A percentile compares a stretch with the other conserved stretches of the same genome.
phyloP scores from a whole-genome alignment of 2,329 filamentous ascomycete species.

The Microcyclosporella mali region DNA sequence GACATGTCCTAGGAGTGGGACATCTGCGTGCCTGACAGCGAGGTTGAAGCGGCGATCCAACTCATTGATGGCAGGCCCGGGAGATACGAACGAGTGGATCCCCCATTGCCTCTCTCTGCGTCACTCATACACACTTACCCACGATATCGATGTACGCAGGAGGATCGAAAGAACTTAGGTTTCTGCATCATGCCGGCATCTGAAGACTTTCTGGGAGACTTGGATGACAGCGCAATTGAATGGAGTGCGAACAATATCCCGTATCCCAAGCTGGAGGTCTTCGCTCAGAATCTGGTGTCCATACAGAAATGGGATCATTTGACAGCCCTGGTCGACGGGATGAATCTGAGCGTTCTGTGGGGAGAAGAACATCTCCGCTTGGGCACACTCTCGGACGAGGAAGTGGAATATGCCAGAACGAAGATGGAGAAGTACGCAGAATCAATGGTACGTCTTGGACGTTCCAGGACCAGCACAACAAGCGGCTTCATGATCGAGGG shows the following conservation, averaged over 20 bases:
- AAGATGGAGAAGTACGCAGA: neutral
- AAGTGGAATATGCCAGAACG: neutral
- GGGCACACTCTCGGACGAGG: neutral
- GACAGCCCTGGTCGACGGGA: slow-evolving; percentile 2
- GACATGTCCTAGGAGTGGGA: neutral
- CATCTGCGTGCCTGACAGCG: neutral
- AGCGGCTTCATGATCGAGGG: neutral
- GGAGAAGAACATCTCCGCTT: slow-evolving; percentile 1
- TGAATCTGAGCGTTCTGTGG: slow-evolving; percentile 3
- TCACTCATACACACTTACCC: slow-evolving; percentile 1
- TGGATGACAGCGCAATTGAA: neutral
- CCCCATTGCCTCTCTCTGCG: neutral
- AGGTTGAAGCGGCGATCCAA: neutral
- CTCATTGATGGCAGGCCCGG: neutral
- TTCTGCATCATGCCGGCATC: neutral
- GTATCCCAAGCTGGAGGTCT: slow-evolving; percentile 4
- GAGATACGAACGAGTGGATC: neutral
- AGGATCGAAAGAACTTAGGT: neutral
- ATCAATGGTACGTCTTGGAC: neutral
- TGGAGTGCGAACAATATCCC: slow-evolving; percentile 1
- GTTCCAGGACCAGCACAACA: neutral
- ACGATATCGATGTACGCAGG: slow-evolving; percentile 1
- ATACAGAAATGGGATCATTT: slow-evolving; percentile 1
- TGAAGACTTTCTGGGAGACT: neutral
- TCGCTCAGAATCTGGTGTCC: slow-evolving; percentile 3